Percentiles rank a stretch among this genome's conserved stretches.
Conservation (phyloP, 768 basidiomycete genomes). For the Mycena metata region DNA sequence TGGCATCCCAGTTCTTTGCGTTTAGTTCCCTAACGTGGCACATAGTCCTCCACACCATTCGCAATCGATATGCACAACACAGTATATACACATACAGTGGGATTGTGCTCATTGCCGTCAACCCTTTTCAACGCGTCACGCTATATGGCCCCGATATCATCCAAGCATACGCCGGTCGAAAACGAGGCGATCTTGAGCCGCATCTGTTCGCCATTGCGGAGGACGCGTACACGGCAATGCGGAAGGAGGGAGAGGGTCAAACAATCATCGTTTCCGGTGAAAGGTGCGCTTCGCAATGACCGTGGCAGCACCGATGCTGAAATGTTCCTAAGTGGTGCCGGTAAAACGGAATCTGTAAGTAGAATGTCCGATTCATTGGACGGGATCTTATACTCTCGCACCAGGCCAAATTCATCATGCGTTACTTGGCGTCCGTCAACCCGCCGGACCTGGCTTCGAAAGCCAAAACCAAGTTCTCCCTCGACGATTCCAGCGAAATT, state of each 20-base stretch:
- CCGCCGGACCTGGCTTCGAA: constrained; percentile 76
- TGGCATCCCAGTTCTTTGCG: constrained; percentile 5
- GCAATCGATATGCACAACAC: constrained; percentile 96
- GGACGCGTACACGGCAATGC: constrained; percentile 98
- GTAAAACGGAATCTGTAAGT: constrained; percentile 96
- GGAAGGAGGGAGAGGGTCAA: constrained; percentile 92
- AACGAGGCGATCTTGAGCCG: constrained; percentile 95
- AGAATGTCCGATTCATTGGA: background rate
- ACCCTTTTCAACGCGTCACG: constrained; percentile 97
- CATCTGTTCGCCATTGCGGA: constrained; percentile 99
- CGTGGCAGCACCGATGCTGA: constrained; percentile 28
- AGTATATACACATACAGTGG: constrained; percentile 99
- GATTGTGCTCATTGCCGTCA: constrained; percentile 98
- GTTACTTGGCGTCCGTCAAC: constrained; percentile 98
- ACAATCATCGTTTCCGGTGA: constrained; percentile 99
- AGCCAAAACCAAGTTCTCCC: constrained; percentile 75
- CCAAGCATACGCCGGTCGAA: constrained; percentile 93
- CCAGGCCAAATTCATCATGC: constrained; percentile 98
- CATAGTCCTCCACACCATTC: constrained; percentile 97
- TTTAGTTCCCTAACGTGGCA: constrained; percentile 1
- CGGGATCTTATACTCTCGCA: constrained; percentile 24
- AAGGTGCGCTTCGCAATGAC: constrained; percentile 67
- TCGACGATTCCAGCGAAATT: constrained; percentile 93
- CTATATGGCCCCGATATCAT: constrained; percentile 98
- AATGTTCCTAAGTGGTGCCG: constrained; percentile 83